These are phyloP conservation scores for Colletotrichum graminicola DNA, from an alignment of 2,329 filamentous ascomycete species.

Conservation along the genomic window DNA sequence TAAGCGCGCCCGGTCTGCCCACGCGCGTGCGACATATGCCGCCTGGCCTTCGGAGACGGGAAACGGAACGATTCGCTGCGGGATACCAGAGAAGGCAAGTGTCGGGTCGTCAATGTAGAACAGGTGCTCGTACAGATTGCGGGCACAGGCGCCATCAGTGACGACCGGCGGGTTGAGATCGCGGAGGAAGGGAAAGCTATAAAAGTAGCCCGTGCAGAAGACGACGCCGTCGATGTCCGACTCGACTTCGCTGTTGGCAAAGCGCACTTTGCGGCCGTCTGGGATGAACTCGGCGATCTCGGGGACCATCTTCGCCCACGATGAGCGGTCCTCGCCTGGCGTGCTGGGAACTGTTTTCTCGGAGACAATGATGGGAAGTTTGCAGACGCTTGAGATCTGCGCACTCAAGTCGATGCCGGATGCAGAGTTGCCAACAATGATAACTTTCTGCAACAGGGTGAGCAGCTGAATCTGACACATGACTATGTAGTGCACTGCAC, in stretches of 20 bases:
- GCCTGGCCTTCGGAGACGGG: slow-evolving; percentile 77
- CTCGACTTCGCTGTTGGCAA: slow-evolving; percentile 75
- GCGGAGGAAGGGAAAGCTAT: slow-evolving; percentile 80
- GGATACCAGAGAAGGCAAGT: slow-evolving; percentile 73
- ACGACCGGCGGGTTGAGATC: slow-evolving; percentile 62
- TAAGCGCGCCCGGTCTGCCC: slow-evolving; percentile 70
- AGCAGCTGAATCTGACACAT: not conserved
- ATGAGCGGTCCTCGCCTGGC: slow-evolving; percentile 45
- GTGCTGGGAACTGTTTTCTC: slow-evolving; percentile 55
- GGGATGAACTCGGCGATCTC: slow-evolving; percentile 62
- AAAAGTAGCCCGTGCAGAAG: slow-evolving; percentile 93
- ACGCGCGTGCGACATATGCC: slow-evolving; percentile 75
- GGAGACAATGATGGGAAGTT: slow-evolving; percentile 67
- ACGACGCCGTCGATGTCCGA: slow-evolving; percentile 79
- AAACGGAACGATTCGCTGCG: slow-evolving; percentile 79
- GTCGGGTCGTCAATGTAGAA: slow-evolving; percentile 75
- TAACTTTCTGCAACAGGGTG: slow-evolving; percentile 68
- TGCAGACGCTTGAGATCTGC: slow-evolving; percentile 70
- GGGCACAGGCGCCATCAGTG: slow-evolving; percentile 69
- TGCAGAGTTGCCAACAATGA: slow-evolving; percentile 77
- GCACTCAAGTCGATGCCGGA: slow-evolving; percentile 76
- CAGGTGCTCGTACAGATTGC: slow-evolving; percentile 75
- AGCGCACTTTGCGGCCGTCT: slow-evolving; percentile 64
- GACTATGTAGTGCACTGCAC: fast-evolving
- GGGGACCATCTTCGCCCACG: slow-evolving; percentile 52